phyloP scores from a whole-genome alignment of 2,329 filamentous ascomycete species.

The Microcyclospora tardicrescens region DNA sequence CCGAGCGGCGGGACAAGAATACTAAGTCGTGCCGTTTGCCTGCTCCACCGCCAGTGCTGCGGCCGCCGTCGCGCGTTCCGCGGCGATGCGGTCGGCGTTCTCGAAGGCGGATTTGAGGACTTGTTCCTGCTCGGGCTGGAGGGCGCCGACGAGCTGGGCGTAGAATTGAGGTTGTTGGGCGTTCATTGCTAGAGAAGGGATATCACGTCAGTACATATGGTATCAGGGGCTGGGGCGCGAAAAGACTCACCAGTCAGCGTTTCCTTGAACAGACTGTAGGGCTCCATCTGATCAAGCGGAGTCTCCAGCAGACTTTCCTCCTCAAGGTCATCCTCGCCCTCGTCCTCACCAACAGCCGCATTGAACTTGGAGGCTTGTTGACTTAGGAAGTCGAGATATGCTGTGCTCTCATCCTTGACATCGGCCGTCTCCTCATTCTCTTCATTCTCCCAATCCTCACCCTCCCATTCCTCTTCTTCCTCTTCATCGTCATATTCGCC shows the following conservation, averaged over 20 bases:
- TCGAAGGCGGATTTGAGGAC: conserved; percentile 67
- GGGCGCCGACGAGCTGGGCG: conserved; percentile 60
- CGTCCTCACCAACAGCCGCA: conserved; percentile 46
- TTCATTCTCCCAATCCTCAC: conserved; percentile 54
- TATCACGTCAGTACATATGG: conserved; percentile 2
- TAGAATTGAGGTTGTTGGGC: conserved; percentile 86
- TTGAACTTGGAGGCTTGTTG: conserved; percentile 47
- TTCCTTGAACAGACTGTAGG: conserved; percentile 77
- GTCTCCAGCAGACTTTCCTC: conserved; percentile 89
- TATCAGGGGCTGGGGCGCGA: background rate
- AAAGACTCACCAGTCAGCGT: conserved; percentile 62
- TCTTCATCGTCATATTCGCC: conserved; percentile 63
- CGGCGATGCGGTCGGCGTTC: conserved; percentile 47
- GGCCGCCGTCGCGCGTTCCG: conserved; percentile 8
- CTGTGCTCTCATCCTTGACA: conserved; percentile 76
- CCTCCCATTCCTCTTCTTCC: conserved; percentile 70
- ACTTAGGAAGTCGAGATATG: conserved; percentile 91
- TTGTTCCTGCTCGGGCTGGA: conserved; percentile 67
- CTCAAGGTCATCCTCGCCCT: conserved; percentile 79
- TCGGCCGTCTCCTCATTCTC: conserved; percentile 53
- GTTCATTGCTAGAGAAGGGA: conserved; percentile 46
- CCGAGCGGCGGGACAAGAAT: too few species aligned
- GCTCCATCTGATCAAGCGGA: conserved; percentile 87
- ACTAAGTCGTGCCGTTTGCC: background rate
- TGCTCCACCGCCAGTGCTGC: background rate